These are phyloP conservation scores for Lathyrus tuberosus DNA, from an alignment of 306 rosid genomes.

Conservation along the genomic window DNA sequence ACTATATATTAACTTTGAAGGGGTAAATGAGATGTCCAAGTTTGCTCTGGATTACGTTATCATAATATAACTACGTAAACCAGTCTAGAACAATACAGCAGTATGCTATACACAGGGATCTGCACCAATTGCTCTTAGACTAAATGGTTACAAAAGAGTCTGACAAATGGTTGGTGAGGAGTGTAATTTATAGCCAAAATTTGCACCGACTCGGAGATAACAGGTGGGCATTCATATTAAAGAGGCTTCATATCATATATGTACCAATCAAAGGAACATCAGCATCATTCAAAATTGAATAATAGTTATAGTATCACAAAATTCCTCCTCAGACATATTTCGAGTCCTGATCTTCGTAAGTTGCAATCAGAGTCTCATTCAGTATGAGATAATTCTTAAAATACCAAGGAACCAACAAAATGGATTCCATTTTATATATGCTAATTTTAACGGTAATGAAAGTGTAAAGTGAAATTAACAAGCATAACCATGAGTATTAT, in stretches of 20 bases:
- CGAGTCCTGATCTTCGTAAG: neutral
- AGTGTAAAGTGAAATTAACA: constrained; percentile 17
- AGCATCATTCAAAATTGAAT: constrained; percentile 12
- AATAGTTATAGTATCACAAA: neutral
- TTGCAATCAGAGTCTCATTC: constrained; percentile 7
- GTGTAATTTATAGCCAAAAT: constrained; percentile 16
- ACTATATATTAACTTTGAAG: neutral
- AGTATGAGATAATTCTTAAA: neutral
- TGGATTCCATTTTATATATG: neutral
- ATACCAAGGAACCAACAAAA: neutral
- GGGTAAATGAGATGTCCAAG: neutral
- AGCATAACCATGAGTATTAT: constrained; percentile 11
- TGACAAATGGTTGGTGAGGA: constrained; percentile 4
- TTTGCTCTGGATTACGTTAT: constrained; percentile 14
- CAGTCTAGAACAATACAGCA: constrained; percentile 15
- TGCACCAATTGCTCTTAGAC: neutral
- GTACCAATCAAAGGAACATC: neutral
- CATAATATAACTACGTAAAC: constrained; percentile 12
- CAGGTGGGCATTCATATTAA: neutral
- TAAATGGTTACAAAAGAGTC: neutral
- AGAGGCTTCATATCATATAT: neutral
- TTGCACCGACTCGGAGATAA: constrained; percentile 8
- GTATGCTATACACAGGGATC: neutral
- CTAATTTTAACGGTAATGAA: neutral
- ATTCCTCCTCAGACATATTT: constrained; percentile 12